Evolutionary conservation across 345 rosid genomes (phyloP).

Genomic region (Murraya paniculata): DNA sequence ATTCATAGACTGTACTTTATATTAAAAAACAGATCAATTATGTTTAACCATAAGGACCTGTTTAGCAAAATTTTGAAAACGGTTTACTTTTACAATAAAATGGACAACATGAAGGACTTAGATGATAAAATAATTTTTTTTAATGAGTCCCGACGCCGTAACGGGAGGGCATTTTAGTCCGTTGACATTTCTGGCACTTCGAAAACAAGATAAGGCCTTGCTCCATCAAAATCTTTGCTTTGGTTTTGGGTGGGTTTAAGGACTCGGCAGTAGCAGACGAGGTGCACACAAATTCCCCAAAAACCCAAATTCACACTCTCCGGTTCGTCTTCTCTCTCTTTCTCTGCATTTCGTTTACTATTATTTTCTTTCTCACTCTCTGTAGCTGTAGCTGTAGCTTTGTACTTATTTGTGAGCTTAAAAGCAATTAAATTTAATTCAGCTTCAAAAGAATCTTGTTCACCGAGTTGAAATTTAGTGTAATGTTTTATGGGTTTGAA

Average conservation of each 20-base stretch:
- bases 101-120: neutral
- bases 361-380: neutral
- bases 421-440: neutral
- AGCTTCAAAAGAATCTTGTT: neutral
- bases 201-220: neutral
- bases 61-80: neutral
- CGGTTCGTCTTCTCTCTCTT: neutral
- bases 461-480: neutral
- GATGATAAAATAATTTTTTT: neutral
- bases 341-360: neutral
- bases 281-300: neutral
- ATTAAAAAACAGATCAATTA: too few relatives aligned
- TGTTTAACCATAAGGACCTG: too few relatives aligned
- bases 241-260: slow-evolving; percentile 1
- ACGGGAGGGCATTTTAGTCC: neutral
- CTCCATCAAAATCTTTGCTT: neutral
- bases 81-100: neutral
- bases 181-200: neutral
- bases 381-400: neutral
- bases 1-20: neutral
- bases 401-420: neutral
- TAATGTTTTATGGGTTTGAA: neutral
- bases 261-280: neutral
- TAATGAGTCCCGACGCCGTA: neutral
- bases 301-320: neutral